phyloP scores from a whole-genome alignment of 352 stramenopile species.

The Phytophthora citrophthora region DNA sequence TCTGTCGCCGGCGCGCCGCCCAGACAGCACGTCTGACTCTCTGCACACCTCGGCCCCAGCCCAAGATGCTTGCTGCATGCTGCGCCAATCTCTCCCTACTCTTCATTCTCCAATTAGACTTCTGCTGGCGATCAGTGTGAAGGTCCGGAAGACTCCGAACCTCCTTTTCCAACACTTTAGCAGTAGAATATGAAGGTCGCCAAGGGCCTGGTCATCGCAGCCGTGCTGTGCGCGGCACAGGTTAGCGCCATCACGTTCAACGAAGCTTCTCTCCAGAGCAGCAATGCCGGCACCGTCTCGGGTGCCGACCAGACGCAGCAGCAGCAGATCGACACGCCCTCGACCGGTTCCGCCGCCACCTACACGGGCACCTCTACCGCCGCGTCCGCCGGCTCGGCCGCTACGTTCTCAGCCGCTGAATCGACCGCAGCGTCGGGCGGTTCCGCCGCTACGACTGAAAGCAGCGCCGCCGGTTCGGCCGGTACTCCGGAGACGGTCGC shows the following conservation, averaged over 20 bases:
- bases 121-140: slow-evolving; percentile 19
- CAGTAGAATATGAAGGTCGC: slow-evolving; percentile 44
- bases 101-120: slow-evolving; percentile 46
- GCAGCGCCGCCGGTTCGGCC: neutral
- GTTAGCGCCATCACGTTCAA: slow-evolving; percentile 65
- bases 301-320: slow-evolving; percentile 21
- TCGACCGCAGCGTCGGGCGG: slow-evolving; percentile 2
- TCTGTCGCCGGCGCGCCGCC: slow-evolving; percentile 12
- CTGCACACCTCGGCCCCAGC: slow-evolving; percentile 23
- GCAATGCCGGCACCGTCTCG: slow-evolving; percentile 29
- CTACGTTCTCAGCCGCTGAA: neutral
- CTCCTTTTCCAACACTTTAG: neutral
- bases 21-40: slow-evolving; percentile 34
- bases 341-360: too few species aligned
- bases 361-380: neutral
- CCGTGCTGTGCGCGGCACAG: slow-evolving; percentile 56
- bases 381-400: slow-evolving; percentile 6
- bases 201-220: slow-evolving; percentile 56
- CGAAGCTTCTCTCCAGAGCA: slow-evolving; percentile 19
- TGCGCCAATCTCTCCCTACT: slow-evolving; percentile 8
- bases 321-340: neutral
- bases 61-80: slow-evolving; percentile 12
- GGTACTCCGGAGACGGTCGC: neutral
- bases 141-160: neutral
- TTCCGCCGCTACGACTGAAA: neutral